These are phyloP conservation scores for Pythium brassicae DNA, from an alignment of 352 stramenopile species.

Conservation along the genomic window DNA sequence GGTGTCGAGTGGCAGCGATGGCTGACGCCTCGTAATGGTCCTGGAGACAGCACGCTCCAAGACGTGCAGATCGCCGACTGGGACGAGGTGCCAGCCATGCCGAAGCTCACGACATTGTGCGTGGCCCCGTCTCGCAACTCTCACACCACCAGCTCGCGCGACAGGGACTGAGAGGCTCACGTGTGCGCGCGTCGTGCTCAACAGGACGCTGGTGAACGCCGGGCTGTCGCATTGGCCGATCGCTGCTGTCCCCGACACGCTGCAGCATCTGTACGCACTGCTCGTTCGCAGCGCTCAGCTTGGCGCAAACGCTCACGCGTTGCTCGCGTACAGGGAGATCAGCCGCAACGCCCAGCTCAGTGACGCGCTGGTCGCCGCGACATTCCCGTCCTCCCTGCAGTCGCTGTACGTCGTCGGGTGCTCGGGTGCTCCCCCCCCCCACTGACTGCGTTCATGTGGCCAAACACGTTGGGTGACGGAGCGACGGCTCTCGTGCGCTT, in stretches of 20 bases:
- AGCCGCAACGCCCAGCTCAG: neutral
- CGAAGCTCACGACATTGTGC: neutral
- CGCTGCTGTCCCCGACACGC: neutral
- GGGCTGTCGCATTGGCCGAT: neutral
- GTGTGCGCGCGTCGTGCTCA: neutral
- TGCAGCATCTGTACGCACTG: neutral
- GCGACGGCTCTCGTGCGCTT: neutral
- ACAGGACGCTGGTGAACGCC: neutral
- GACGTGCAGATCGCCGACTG: neutral
- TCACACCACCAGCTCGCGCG: neutral
- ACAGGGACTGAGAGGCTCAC: neutral
- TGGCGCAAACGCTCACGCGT: neutral
- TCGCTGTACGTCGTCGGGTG: constrained; percentile 6
- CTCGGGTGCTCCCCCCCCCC: too few relatives aligned
- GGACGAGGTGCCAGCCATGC: neutral
- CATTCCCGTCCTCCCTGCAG: neutral
- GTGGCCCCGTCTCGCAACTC: neutral
- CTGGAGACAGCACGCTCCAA: neutral
- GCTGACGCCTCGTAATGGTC: too few relatives aligned
- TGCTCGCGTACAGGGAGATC: neutral
- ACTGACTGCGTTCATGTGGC: neutral
- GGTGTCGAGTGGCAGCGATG: neutral
- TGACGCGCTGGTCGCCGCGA: neutral
- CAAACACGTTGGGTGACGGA: too few relatives aligned
- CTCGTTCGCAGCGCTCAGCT: neutral